Evolutionary conservation across 2,329 filamentous ascomycete species (phyloP).

Genomic region (Aspergillus piperis): DNA sequence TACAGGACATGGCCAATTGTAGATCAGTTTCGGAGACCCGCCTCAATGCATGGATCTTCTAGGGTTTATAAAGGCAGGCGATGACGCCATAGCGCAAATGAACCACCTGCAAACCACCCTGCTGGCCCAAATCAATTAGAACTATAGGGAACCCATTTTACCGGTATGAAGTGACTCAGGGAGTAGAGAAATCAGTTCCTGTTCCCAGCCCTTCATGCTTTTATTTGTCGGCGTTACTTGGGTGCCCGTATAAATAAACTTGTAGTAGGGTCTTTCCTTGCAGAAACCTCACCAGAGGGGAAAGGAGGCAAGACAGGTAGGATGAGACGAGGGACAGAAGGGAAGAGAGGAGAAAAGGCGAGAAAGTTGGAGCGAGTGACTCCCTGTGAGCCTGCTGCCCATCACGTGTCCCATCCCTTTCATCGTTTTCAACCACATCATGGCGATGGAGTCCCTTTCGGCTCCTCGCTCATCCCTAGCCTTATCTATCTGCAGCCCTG

Average conservation of each 20-base stretch:
- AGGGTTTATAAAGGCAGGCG: no score
- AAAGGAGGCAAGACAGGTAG: no score
- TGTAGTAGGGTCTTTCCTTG: slow-evolving; percentile 1
- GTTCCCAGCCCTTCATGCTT: not conserved
- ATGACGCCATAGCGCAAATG: no score
- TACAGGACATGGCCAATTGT: no score
- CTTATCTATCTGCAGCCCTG: not conserved
- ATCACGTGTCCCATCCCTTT: slow-evolving; percentile 14
- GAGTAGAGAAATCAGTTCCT: not conserved
- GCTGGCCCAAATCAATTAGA: no score
- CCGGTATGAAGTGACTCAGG: no score
- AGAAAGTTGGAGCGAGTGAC: not conserved
- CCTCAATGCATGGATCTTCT: no score
- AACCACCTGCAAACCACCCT: no score
- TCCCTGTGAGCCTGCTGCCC: no score
- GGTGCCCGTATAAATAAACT: not conserved
- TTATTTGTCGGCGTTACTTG: not conserved
- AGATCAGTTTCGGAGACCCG: no score
- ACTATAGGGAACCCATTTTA: no score
- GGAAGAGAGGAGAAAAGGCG: not conserved
- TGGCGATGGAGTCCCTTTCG: not conserved
- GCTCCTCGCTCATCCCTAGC: slow-evolving; percentile 3
- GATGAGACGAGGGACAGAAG: not conserved
- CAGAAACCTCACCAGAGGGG: not conserved
- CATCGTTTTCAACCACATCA: slow-evolving; percentile 1